Percentiles rank a stretch among this genome's conserved stretches.
phyloP scores from a whole-genome alignment of 2,329 filamentous ascomycete species.

The Alternaria novae-zelandiae region DNA sequence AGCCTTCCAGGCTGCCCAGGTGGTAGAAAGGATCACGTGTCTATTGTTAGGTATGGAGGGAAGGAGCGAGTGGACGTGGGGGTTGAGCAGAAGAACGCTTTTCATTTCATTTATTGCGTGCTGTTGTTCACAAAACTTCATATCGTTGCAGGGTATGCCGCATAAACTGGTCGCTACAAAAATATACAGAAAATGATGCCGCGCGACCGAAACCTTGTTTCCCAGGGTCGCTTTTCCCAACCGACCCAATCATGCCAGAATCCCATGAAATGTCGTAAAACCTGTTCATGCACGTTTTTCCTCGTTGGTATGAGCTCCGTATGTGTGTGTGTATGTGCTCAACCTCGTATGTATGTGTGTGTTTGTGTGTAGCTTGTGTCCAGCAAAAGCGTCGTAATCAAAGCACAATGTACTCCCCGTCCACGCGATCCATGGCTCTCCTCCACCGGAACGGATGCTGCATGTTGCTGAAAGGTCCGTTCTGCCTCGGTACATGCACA shows the following conservation, averaged over 20 bases:
- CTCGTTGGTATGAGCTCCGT: constrained; percentile 9
- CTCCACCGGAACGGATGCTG: constrained; percentile 56
- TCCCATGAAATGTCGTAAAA: constrained; percentile 9
- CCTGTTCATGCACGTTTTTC: constrained; percentile 4
- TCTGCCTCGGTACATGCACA: constrained; percentile 23
- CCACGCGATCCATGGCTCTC: constrained; percentile 57
- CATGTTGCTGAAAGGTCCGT: constrained; percentile 31
- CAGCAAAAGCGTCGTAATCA: constrained; percentile 38
- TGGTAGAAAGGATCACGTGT: not conserved
- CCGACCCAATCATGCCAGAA: constrained; percentile 7
- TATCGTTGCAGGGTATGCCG: not conserved
- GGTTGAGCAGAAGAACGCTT: not conserved
- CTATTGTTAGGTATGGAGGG: not conserved
- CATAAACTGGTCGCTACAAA: constrained; percentile 11
- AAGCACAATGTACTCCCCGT: constrained; percentile 61
- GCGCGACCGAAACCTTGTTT: not conserved
- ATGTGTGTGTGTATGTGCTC: not conserved
- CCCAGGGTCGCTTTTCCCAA: constrained; percentile 3
- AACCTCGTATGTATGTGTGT: constrained; percentile 5
- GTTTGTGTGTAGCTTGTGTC: constrained; percentile 20
- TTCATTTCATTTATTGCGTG: not conserved
- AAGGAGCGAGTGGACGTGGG: not conserved
- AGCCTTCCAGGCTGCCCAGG: not conserved
- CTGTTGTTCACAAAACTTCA: not conserved
- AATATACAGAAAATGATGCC: not conserved